Percentiles rank a stretch among this genome's conserved stretches.
Evolutionary conservation across 2,329 filamentous ascomycete genomes (phyloP).

Genomic region (Pestalotiopsis sp.): DNA sequence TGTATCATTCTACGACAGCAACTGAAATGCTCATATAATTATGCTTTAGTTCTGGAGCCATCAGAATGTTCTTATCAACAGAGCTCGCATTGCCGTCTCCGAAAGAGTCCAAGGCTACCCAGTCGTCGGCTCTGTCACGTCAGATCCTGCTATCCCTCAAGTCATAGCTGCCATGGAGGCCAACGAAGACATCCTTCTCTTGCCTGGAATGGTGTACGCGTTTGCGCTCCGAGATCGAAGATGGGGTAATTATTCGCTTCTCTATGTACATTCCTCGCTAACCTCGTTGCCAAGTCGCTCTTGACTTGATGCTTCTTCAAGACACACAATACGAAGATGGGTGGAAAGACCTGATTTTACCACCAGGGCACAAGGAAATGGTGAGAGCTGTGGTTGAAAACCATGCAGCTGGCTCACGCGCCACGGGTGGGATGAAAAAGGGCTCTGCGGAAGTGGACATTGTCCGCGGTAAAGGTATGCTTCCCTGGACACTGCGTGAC

Average conservation of each 20-base stretch:
- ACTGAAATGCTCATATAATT: neutral
- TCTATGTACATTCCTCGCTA: neutral
- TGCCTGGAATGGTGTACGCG: conserved; percentile 26
- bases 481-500: conserved; percentile 12
- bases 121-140: neutral
- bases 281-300: conserved; percentile 15
- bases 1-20: neutral
- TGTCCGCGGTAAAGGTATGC: conserved; percentile 31
- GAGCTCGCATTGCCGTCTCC: neutral
- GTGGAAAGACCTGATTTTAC: conserved; percentile 32
- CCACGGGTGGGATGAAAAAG: conserved; percentile 5
- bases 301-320: conserved; percentile 17
- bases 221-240: conserved; percentile 29
- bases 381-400: conserved; percentile 32
- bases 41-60: neutral
- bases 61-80: neutral
- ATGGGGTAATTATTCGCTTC: conserved; percentile 27
- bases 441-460: conserved; percentile 26
- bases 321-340: conserved; percentile 19
- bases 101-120: conserved; percentile 4
- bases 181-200: conserved; percentile 20
- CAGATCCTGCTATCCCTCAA: neutral
- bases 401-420: conserved; percentile 20
- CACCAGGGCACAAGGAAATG: conserved; percentile 29
- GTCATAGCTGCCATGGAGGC: conserved; percentile 20